Percentiles rank a stretch among this genome's conserved stretches.
These are phyloP conservation scores for Exserohilum turcica DNA, from an alignment of 2,329 filamentous ascomycete genomes.

Conservation along the genomic window DNA sequence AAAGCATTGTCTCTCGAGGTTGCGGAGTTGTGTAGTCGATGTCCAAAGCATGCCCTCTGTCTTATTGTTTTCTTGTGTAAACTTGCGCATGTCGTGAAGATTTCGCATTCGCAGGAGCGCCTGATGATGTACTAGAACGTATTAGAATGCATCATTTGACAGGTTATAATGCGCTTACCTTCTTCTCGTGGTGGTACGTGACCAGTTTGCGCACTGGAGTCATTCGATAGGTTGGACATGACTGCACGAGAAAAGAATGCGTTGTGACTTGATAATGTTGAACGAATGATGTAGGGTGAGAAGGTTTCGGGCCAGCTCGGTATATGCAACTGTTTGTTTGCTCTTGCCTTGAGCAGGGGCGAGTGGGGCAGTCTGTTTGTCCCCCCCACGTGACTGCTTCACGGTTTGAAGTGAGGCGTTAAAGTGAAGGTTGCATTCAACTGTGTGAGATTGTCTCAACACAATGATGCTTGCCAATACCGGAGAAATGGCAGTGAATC, in stretches of 20 bases:
- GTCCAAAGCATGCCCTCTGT: not conserved
- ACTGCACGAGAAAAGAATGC: not conserved
- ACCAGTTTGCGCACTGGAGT: not conserved
- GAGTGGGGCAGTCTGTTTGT: conserved; percentile 15
- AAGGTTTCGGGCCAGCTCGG: no score
- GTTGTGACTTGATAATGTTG: not conserved
- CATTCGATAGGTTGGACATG: conserved; percentile 1
- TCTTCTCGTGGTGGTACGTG: conserved; percentile 2
- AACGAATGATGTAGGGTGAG: no score
- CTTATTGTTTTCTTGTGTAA: not conserved
- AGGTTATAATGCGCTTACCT: not conserved
- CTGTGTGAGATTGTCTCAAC: no score
- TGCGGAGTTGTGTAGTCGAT: not conserved
- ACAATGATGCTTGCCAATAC: no score
- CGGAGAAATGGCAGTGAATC: no score
- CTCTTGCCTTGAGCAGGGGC: not conserved
- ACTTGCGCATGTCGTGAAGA: conserved; percentile 6
- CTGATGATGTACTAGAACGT: conserved; percentile 5
- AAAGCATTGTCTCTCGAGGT: conserved; percentile 1
- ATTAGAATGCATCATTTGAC: not conserved
- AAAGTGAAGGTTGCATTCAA: no score
- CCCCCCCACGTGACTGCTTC: conserved; percentile 5
- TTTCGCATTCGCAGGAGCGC: conserved; percentile 7
- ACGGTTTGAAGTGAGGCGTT: not conserved
- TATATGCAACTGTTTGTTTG: no score